Evolutionary conservation across 805 yeast species (phyloP).

Genomic region (Danielia oregonensis): DNA sequence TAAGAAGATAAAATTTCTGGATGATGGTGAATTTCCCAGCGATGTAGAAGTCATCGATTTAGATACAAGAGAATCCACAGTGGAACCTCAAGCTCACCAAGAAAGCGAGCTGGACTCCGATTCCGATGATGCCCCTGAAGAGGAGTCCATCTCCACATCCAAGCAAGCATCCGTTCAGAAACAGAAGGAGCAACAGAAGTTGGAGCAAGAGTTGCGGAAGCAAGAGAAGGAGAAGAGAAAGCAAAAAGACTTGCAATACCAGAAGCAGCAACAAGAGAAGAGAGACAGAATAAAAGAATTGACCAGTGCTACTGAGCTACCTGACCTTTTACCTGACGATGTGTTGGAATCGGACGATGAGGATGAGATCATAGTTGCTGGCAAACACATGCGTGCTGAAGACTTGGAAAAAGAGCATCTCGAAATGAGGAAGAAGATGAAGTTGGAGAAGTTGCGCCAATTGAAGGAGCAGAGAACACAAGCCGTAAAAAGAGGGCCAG

Average conservation of each 20-base stretch:
- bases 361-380: slow-evolving; percentile 10
- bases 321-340: slow-evolving; percentile 42
- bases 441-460: slow-evolving; percentile 30
- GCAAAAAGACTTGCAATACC: slow-evolving; percentile 27
- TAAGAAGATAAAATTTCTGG: slow-evolving; percentile 31
- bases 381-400: slow-evolving; percentile 29
- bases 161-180: slow-evolving; percentile 24
- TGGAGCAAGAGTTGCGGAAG: slow-evolving; percentile 22
- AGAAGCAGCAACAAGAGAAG: slow-evolving; percentile 34
- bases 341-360: slow-evolving; percentile 23
- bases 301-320: slow-evolving; percentile 24
- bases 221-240: slow-evolving; percentile 35
- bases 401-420: slow-evolving; percentile 33
- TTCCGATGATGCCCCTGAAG: slow-evolving; percentile 42
- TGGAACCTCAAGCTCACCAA: slow-evolving; percentile 14
- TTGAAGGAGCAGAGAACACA: slow-evolving; percentile 22
- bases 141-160: slow-evolving; percentile 32
- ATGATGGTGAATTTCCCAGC: slow-evolving; percentile 21
- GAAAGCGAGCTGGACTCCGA: slow-evolving; percentile 19
- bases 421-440: slow-evolving; percentile 24
- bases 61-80: slow-evolving; percentile 12
- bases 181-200: slow-evolving; percentile 19
- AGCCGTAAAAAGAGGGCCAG: slow-evolving; percentile 37
- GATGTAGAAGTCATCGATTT: slow-evolving; percentile 8
- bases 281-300: slow-evolving; percentile 13